Base-by-base conservation (phyloP, 805 yeast genomes). In the Torulaspora maleeae region DNA sequence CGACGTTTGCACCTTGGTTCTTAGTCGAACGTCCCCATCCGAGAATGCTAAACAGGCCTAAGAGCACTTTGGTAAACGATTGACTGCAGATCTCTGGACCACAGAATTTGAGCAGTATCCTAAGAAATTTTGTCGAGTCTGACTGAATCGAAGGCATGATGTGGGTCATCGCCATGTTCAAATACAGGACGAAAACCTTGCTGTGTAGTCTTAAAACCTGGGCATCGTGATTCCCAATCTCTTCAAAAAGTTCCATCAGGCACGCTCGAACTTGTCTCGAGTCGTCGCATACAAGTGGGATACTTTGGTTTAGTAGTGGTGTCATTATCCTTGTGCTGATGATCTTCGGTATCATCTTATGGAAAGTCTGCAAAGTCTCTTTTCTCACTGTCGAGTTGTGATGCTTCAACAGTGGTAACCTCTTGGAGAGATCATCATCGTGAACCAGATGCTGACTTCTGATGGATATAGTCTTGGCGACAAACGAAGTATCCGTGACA, bases 151-250 rank as follows among this genome's bases (percentile, higher is more conserved):
- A 80, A 1, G 88, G 81, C 25, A 76, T 76, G 33, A 93, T 84
- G 62, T 93, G 97, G 13, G 97, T 85, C 96, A 93, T 91, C 3
- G 96, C 95, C 42, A 91, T 83, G 54, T 84, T 85, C 13, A 91
- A 73, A 61, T 84, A 90, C 25, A 91, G 72, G n/a, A 85, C 74
- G 44, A 84, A 59, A 16, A 75, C 66, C 49, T 79, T 68, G 57
- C 80, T 69, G 69, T 84, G 87, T 20, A 84, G 63, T 45, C 76
- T 78, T 48, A 84, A 65, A 22, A 84, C 68, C 3, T 78, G 77
- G 0, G 77, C 73, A 53, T 79, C 82, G 20, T 65, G 64, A 11
- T 62, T 57, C 2, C 79, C 77, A 27, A 80, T 70, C 6, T 73
- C 72, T 3, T 67, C 64, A 4, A 83, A 64, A 10, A 83, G 61